A percentile compares a stretch with the other conserved stretches of the same genome.
Conservation (phyloP, 768 basidiomycete genomes). For the Lentinula sp. region DNA sequence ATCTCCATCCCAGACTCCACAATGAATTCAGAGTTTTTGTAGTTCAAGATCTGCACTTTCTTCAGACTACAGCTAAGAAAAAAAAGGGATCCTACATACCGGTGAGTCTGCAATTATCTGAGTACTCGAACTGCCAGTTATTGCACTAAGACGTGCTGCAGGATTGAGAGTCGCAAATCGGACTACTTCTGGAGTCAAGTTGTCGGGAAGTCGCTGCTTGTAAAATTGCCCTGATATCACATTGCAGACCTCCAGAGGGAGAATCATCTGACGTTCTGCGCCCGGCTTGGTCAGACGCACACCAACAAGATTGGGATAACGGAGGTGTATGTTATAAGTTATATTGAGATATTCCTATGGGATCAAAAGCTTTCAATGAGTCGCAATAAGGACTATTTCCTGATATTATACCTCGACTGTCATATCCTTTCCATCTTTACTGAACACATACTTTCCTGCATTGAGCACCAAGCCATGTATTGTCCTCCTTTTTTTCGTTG, state of each 20-base stretch:
- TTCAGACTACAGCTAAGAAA: not conserved
- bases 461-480: constrained; percentile 28
- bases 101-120: constrained; percentile 17
- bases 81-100: not conserved
- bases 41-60: constrained; percentile 4
- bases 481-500: constrained; percentile 22
- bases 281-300: constrained; percentile 24
- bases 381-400: not conserved
- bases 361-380: not conserved
- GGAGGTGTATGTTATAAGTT: constrained; percentile 25
- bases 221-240: constrained; percentile 45
- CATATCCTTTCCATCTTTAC: constrained; percentile 23
- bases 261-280: constrained; percentile 22
- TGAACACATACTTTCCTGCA: constrained; percentile 36
- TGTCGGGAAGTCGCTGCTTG: constrained; percentile 34
- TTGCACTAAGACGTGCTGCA: constrained; percentile 23
- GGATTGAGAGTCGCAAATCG: constrained; percentile 46
- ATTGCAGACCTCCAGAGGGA: constrained; percentile 45
- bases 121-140: constrained; percentile 22
- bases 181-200: constrained; percentile 30
- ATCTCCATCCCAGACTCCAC: constrained; percentile 35
- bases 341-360: constrained; percentile 36
- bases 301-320: constrained; percentile 31
- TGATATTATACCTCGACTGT: constrained; percentile 32
- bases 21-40: constrained; percentile 24